phyloP scores from a whole-genome alignment of 306 rosid genomes.

The Pueraria montana region DNA sequence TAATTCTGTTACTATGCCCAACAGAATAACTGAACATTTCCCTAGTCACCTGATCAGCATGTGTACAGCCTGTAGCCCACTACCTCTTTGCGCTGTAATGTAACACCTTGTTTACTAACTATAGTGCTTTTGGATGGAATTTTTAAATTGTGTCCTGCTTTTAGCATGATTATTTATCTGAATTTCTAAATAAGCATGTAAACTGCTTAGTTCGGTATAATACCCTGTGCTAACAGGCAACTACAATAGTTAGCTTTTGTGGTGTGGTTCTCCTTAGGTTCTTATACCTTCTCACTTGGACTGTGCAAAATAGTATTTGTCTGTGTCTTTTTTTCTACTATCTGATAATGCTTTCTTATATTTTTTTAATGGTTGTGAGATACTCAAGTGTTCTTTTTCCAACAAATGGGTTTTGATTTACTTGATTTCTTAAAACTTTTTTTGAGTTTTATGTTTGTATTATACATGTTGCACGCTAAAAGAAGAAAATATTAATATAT shows the following conservation, averaged over 20 bases:
- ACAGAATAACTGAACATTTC: background rate
- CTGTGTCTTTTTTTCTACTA: slow-evolving; percentile 11
- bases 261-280: background rate
- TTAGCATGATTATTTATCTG: background rate
- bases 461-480: background rate
- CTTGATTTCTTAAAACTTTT: background rate
- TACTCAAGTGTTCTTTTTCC: slow-evolving; percentile 15
- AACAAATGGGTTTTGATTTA: background rate
- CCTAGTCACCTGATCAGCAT: background rate
- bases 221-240: background rate
- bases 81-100: background rate
- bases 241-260: background rate
- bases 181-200: background rate
- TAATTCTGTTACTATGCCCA: background rate
- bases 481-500: background rate
- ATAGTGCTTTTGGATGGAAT: slow-evolving; percentile 16
- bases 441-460: background rate
- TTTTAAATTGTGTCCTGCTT: background rate
- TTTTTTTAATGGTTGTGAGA: slow-evolving; percentile 4
- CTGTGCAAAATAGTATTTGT: background rate
- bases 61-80: background rate
- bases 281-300: background rate
- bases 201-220: background rate
- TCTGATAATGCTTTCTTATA: slow-evolving; percentile 28
- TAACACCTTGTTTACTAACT: background rate